Conservation (phyloP, 1,284 basidiomycete genomes). For the Pseudozyma sp. region DNA sequence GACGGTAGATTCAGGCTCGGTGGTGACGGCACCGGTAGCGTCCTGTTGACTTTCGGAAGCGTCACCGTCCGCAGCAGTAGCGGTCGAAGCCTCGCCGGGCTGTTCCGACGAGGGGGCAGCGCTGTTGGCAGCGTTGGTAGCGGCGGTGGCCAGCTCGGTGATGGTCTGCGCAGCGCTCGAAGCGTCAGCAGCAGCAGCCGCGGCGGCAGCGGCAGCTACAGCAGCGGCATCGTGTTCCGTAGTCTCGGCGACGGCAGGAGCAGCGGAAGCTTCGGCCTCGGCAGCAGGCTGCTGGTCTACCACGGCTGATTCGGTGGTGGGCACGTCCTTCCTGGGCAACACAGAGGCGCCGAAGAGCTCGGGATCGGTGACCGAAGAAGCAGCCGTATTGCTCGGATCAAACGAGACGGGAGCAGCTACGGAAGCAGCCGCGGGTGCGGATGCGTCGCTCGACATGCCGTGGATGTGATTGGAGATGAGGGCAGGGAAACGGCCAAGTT, state of each 20-base stretch:
- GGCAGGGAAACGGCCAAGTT: neutral
- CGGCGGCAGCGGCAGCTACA: constrained; percentile 23
- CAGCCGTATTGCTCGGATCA: constrained; percentile 4
- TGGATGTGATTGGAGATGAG: neutral
- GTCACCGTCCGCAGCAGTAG: constrained; percentile 3
- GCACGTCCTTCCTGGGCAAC: constrained; percentile 11
- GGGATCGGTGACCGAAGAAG: neutral
- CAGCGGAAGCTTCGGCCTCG: constrained; percentile 11
- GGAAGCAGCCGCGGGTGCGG: constrained; percentile 12
- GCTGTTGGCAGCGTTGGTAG: constrained; percentile 34
- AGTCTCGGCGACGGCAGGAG: neutral
- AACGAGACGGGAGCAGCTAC: constrained; percentile 14
- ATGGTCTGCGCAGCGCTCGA: constrained; percentile 47
- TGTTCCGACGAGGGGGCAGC: constrained; percentile 2
- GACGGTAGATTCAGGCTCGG: constrained; percentile 14
- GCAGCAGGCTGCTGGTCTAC: constrained; percentile 9
- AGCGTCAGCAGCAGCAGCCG: constrained; percentile 43
- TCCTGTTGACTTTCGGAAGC: constrained; percentile 10
- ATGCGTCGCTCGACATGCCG: constrained; percentile 26
- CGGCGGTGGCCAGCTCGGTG: constrained; percentile 43
- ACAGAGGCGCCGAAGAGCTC: constrained; percentile 13
- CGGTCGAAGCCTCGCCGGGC: constrained; percentile 3
- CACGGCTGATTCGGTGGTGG: constrained; percentile 4
- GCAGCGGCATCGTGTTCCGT: constrained; percentile 20
- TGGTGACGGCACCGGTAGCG: constrained; percentile 8